Base-by-base conservation (phyloP, 2,329 filamentous ascomycete genomes). In the Ascocoryne sarcoides region DNA sequence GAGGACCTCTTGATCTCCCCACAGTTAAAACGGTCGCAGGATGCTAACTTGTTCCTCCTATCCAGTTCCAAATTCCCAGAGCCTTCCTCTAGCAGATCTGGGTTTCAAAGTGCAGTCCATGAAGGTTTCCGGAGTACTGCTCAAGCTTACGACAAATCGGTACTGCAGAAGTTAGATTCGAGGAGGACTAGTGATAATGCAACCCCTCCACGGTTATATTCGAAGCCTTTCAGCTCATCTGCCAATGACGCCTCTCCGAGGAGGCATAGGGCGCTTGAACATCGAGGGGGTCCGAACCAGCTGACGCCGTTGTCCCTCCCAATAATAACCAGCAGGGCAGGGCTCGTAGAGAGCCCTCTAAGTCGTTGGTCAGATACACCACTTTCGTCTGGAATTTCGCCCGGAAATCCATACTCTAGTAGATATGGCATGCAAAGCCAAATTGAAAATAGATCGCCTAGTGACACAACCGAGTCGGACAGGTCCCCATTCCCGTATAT, bases 101-200 rank as follows among this genome's bases (percentile, higher is more conserved):
- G 39, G 12, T 63, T 60, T 38, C 54, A 57, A 53, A 60, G 53
- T 38, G 57, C 53, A n/a, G 58, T 59, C 10, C 59, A 60, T 45
- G 55, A 59, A 16, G 45, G 48, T 38, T 61, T 55, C 39, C 56
- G 55, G 47, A 59, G 48, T 29, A 59, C 55, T 42, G 55, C 57
- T 3, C 54, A 61, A 39, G 59, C 59, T 40, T 64, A 62, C 43
- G 61, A 64, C 37, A 62, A 62, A 44, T 59, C 59, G 14, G 40
- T 62, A 21, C 37, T 64, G 23, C 59, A 61, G 29, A 63, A 61
- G 42, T 40, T 61, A 20, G 55, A 58, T 46, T 46, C 53, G 30
- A 48, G 55, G 30, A 54, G 54, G 44, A 48, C 47, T 15, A 50
- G 46, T 26, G 59, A 62, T 38, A 59, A 52, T 32, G 55, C 44